Evolutionary conservation across 2,329 filamentous ascomycete species (phyloP).

Genomic region (Achaetomium macrosporum): DNA sequence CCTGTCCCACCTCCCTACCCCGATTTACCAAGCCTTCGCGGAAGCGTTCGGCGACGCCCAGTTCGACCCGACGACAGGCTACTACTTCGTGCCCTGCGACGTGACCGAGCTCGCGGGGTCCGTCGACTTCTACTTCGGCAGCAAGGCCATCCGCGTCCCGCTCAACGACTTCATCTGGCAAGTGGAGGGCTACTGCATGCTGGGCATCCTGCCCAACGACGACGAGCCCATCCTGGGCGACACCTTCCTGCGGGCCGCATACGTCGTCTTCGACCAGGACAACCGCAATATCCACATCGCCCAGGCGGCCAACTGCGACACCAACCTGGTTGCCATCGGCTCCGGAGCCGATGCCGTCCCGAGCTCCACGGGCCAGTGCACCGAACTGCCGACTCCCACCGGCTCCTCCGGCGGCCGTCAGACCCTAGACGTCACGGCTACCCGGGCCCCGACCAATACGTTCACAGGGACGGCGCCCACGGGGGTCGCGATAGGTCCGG

Average conservation of each 20-base stretch:
- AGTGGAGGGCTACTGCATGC: constrained; percentile 34
- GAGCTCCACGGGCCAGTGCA: constrained; percentile 16
- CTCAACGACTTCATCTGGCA: constrained; percentile 47
- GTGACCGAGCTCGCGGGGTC: constrained; percentile 33
- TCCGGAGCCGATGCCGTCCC: constrained; percentile 22
- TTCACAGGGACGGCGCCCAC: constrained; percentile 17
- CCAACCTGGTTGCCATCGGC: constrained; percentile 27
- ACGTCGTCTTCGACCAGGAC: constrained; percentile 32
- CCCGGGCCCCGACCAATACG: constrained; percentile 12
- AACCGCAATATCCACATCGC: constrained; percentile 29
- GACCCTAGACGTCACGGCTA: constrained; percentile 15
- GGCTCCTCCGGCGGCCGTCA: background rate
- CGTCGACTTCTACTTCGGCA: constrained; percentile 45
- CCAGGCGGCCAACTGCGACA: constrained; percentile 29
- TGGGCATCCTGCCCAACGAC: constrained; percentile 31
- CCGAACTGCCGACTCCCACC: constrained; percentile 13
- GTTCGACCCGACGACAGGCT: constrained; percentile 35
- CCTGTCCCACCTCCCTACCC: constrained; percentile 40
- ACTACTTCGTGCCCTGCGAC: constrained; percentile 41
- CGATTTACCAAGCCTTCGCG: constrained; percentile 39
- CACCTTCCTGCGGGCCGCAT: constrained; percentile 30
- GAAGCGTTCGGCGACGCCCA: constrained; percentile 35
- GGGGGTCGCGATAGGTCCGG: constrained; percentile 13
- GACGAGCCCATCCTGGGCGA: constrained; percentile 28
- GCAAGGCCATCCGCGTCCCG: constrained; percentile 37